Percentiles rank a stretch among this genome's conserved stretches.
phyloP scores from a whole-genome alignment of 805 yeast species.

The Monosporozyma unispora region DNA sequence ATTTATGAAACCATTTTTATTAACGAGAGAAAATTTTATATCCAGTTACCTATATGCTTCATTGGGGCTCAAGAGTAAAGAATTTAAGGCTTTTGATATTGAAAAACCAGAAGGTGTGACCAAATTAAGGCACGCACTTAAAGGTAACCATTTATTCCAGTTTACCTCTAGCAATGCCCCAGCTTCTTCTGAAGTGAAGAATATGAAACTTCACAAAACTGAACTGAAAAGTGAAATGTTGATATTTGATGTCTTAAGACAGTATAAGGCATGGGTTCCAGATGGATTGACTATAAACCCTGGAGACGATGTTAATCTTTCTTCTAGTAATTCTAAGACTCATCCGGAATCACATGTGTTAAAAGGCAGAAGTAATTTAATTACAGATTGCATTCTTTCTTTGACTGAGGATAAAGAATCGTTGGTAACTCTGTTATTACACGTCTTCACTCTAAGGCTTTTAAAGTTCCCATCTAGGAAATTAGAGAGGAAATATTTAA shows the following conservation, averaged over 20 bases:
- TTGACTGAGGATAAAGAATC: neutral
- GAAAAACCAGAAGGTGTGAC: constrained; percentile 2
- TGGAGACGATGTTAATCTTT: neutral
- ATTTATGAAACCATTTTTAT: constrained; percentile 64
- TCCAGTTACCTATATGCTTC: constrained; percentile 62
- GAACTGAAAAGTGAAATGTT: neutral
- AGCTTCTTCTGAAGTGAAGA: no score
- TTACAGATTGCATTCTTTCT: neutral
- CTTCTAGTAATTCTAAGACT: no score
- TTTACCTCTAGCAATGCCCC: no score
- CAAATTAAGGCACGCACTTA: constrained; percentile 35
- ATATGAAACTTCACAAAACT: no score
- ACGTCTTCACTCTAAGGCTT: neutral
- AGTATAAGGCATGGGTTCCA: neutral
- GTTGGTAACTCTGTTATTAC: neutral
- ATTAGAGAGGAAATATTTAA: neutral
- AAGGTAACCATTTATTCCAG: constrained; percentile 11
- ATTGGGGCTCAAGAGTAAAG: constrained; percentile 33
- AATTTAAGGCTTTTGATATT: constrained; percentile 9
- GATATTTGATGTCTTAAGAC: neutral
- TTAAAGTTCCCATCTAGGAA: neutral
- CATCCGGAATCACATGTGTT: neutral
- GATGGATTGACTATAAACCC: neutral
- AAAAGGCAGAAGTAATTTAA: neutral
- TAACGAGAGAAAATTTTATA: constrained; percentile 58